Evolutionary conservation across 1,284 basidiomycete species (phyloP), one percentile per base, ranked within the genome.

Genomic region (Phylloboletellus chloephorus): DNA sequence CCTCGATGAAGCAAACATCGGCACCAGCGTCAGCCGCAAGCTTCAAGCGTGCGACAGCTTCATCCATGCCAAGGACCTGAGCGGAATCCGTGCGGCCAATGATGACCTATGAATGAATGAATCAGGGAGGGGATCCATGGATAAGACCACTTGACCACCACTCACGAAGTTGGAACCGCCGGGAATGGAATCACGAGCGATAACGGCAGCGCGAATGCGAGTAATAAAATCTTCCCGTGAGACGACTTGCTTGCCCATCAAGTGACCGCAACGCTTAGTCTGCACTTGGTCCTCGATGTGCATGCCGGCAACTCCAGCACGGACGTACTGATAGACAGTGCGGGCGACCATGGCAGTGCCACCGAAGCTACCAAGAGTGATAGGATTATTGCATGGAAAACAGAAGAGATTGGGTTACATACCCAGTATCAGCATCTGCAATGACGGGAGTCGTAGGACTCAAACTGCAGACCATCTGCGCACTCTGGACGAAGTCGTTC

Each of bases 251-350:
- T 89, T 89, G 37, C 87, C 86, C 58, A 84, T 72, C 26, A 89
- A 66, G 58, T 89, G 86, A 1, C 86, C 87, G 52, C 87, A 89
- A 41, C 86, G 79, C 62, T 89, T 89, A 5, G 82, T 85, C 57
- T 87, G 79, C 3, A 88, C 83, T 62, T 89, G 87, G 57, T 88
- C 87, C 59, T 89, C 87, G 33, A 89, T 87, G 60, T 89, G 86
- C 52, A 87, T 66, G 0, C 69, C 86, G 5, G 86, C 87, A 23
- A 88, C 78, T 17, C 87, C 86, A 1, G 81, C 77, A 29, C 74
- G 72, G 15, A 69, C 74, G 52, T 89, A 89, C 56, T 83, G 74
- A 16, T 67, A 75, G 9, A 89, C 81, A 2, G 85, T 89, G 29
- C 86, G 78, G 16, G 81, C 82, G 28, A 88, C 78, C 68, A 81